Evolutionary conservation across 768 basidiomycete genomes (phyloP), one percentile per base, ranked within the genome.

Genomic region (Rickenella mellea): DNA sequence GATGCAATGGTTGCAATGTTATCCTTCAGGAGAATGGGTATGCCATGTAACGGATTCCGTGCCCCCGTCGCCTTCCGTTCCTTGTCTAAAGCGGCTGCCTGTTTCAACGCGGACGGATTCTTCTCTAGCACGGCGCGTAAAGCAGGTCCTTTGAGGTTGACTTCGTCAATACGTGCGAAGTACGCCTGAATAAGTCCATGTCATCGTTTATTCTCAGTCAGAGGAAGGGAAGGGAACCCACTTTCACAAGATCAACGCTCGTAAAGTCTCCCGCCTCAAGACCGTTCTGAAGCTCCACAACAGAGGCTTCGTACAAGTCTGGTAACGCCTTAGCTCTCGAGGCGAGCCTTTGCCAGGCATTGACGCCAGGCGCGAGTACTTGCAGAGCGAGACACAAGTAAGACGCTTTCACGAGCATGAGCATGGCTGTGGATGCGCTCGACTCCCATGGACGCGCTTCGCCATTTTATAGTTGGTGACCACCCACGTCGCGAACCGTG

Each of bases 211-310:
- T 25, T 9, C 25, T 20, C 20, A 17, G 12, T 28, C 28, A 36
- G 26, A 30, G 12, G 11, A 38, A 15, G 14, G 14, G 17, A 28
- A 10, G 27, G 41, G 10, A 36, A 32, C 56, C 26, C 42, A 75
- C 79, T 62, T 77, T 76, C 21, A 81, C 74, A 5, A 81, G 66
- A 51, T 81, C 77, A 3, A 73, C 71, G 41, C 77, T 79, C 0
- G 69, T 69, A 48, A 81, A 82, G 20, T 57, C 54, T 2, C 70
- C 69, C 2, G 58, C 63, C 39, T 70, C 60, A 6, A 81, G 53
- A 2, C 79, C 76, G 6, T 57, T 56, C 51, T 76, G 75, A 2
- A 81, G 60, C 43, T 80, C 74, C 0, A 61, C 49, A 11, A 81
- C 67, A 0, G 74, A 70, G 0, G 74, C 75, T 51, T 81, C 76